Evolutionary conservation across 176 grass and related monocot species (phyloP), one percentile per base, ranked within the genome.

Genomic region (Microstegium vimineum): DNA sequence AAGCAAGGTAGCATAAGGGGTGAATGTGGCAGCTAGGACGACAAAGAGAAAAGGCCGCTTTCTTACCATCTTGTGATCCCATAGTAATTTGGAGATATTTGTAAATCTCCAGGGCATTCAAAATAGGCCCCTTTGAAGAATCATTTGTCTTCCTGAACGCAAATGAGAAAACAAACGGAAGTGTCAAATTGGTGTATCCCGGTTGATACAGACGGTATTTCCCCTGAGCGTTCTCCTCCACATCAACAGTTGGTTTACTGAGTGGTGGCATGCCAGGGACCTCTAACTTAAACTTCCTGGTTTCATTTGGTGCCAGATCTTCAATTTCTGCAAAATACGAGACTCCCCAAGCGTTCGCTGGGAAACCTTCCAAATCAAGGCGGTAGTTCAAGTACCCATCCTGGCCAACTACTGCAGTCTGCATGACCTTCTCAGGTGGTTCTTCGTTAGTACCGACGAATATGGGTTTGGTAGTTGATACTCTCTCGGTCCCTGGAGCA

Each of bases 291-390:
- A 95, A 99, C 70, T 91, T 91, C 73, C 96, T 95, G 15, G 89
- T 95, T 32, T 95, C 89, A 75, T 95, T 71, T 66, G 85, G 71
- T 25, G 74, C 49, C 42, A 95, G 70, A 69, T 94, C 89, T 86
- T 95, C 90, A 83, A 99, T 99, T 88, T 99, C 93, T 77, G 96
- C 96, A 34, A 99, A 90, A 85, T 99, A 99, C 3, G 91, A 86
- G 63, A 90, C 87, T 15, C 72, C 89, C 96, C 96, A 95, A 71
- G 86, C 96, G 92, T 99, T 82, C 75, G 54, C 93, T 2, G 96
- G 96, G 77, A 99, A 99, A 73, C 90, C 87, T 81, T 95, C 96
- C 75, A 93, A 76, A 81, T 99, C 92, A 37, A 94, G 76, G 45
- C 91, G 89, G 65, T 95, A 93, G 64, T 88, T 90, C 79, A 99